A percentile compares a stretch with the other conserved stretches of the same genome.
Conservation (phyloP, 305 asterid species). For the Ajuga reptans region DNA sequence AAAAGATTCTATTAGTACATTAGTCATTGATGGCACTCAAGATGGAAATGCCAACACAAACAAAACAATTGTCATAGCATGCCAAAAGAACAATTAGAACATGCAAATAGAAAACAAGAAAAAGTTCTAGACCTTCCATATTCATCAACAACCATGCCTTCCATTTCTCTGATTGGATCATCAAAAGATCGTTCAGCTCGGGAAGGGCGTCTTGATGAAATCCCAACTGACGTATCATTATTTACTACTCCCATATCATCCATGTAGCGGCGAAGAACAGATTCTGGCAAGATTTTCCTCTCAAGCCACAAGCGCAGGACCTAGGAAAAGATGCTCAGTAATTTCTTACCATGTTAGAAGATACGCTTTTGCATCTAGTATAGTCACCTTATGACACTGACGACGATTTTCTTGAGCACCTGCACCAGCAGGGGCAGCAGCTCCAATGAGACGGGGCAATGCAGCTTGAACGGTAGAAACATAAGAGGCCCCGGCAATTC, state of each 20-base stretch:
- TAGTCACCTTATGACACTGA: slow-evolving; percentile 77
- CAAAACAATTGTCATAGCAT: not conserved
- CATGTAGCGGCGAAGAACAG: slow-evolving; percentile 59
- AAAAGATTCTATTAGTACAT: slow-evolving; percentile 3
- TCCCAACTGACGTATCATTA: slow-evolving; percentile 52
- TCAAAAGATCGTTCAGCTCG: slow-evolving; percentile 87
- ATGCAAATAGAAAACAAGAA: not conserved
- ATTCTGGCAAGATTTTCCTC: slow-evolving; percentile 86
- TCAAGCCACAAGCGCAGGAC: slow-evolving; percentile 92
- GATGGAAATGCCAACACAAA: slow-evolving; percentile 8
- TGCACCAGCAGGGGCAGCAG: slow-evolving; percentile 83
- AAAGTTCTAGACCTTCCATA: slow-evolving; percentile 63
- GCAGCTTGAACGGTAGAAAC: slow-evolving; percentile 78
- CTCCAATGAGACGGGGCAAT: slow-evolving; percentile 72
- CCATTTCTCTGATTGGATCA: slow-evolving; percentile 97
- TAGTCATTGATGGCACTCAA: not conserved
- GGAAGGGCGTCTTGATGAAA: slow-evolving; percentile 67
- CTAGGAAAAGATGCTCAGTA: slow-evolving; percentile 35
- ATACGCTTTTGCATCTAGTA: not conserved
- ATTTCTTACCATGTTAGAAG: slow-evolving; percentile 16
- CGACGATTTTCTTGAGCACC: slow-evolving; percentile 88
- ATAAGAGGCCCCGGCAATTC: slow-evolving; percentile 73
- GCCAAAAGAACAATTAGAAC: slow-evolving; percentile 4
- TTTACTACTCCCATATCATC: slow-evolving; percentile 55
- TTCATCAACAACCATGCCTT: slow-evolving; percentile 92